These are phyloP conservation scores for Penicillium malachiteum DNA, from an alignment of 495 filamentous ascomycete species.

Conservation along the genomic window DNA sequence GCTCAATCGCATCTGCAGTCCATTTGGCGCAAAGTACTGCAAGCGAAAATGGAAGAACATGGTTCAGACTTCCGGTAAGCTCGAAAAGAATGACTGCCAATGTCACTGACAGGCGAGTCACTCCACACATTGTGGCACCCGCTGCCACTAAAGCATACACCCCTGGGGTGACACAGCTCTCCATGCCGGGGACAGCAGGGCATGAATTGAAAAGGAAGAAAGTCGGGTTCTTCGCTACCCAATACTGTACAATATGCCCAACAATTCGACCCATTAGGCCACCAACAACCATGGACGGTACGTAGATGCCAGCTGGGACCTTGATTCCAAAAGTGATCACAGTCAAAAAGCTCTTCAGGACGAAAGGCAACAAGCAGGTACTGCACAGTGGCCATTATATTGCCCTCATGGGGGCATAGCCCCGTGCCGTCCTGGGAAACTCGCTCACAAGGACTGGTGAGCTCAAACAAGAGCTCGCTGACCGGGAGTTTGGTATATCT, in stretches of 20 bases:
- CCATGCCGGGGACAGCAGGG: constrained; percentile 62
- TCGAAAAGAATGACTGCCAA: constrained; percentile 95
- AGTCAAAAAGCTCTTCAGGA: constrained; percentile 87
- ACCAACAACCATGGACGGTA: constrained; percentile 97
- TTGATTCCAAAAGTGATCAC: constrained; percentile 92
- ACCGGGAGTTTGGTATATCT: constrained; percentile 84
- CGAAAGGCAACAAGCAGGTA: constrained; percentile 74
- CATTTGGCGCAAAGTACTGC: constrained; percentile 93
- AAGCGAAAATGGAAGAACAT: constrained; percentile 92
- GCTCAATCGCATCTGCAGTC: constrained; percentile 95
- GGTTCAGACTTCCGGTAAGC: constrained; percentile 88
- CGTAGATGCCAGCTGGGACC: constrained; percentile 93
- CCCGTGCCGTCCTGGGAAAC: constrained; percentile 60
- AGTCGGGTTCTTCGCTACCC: constrained; percentile 69
- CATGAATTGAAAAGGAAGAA: constrained; percentile 73
- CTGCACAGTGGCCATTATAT: constrained; percentile 69
- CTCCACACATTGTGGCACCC: constrained; percentile 96
- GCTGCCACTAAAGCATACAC: constrained; percentile 95
- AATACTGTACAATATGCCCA: constrained; percentile 82
- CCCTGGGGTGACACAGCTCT: constrained; percentile 88
- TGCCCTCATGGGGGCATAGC: constrained; percentile 72
- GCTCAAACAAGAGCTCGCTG: constrained; percentile 83
- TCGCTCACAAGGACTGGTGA: constrained; percentile 80
- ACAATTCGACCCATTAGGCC: constrained; percentile 88
- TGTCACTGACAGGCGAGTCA: constrained; percentile 90